Evolutionary conservation across 2,329 filamentous ascomycete species (phyloP).

Genomic region (Aspergillus viridinutans): DNA sequence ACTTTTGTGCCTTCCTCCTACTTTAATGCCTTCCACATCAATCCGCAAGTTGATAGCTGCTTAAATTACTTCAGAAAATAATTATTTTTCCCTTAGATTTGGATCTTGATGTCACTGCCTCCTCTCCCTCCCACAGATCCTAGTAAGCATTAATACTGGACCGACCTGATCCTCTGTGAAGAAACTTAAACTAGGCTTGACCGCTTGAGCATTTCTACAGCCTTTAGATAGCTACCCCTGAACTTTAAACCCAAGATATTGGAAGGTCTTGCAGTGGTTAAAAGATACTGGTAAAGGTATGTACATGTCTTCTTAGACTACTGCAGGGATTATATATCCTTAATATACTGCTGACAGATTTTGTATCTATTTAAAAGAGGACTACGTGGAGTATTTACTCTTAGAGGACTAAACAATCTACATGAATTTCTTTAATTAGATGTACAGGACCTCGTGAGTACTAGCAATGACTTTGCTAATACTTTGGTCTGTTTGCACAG

Average conservation of each 20-base stretch:
- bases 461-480: constrained; percentile 10
- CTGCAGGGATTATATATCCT: neutral
- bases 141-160: constrained; percentile 20
- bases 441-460: constrained; percentile 16
- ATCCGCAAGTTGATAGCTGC: too few species aligned
- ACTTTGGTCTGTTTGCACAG: constrained; percentile 5
- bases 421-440: constrained; percentile 17
- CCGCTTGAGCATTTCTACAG: constrained; percentile 18
- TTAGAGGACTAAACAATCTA: constrained; percentile 13
- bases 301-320: neutral
- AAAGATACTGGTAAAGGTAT: constrained; percentile 11
- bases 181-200: constrained; percentile 22
- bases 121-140: constrained; percentile 1
- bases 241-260: constrained; percentile 23
- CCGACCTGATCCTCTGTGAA: constrained; percentile 22
- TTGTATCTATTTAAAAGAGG: constrained; percentile 12
- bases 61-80: too few species aligned
- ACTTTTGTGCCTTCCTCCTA: too few species aligned
- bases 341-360: constrained; percentile 2
- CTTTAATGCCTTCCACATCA: too few species aligned
- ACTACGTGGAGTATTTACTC: constrained; percentile 14
- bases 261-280: constrained; percentile 18
- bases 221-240: constrained; percentile 20
- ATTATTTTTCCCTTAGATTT: too few species aligned
- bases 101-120: neutral